Conservation (phyloP, 305 asterid species). For the Solanum chacoense region DNA sequence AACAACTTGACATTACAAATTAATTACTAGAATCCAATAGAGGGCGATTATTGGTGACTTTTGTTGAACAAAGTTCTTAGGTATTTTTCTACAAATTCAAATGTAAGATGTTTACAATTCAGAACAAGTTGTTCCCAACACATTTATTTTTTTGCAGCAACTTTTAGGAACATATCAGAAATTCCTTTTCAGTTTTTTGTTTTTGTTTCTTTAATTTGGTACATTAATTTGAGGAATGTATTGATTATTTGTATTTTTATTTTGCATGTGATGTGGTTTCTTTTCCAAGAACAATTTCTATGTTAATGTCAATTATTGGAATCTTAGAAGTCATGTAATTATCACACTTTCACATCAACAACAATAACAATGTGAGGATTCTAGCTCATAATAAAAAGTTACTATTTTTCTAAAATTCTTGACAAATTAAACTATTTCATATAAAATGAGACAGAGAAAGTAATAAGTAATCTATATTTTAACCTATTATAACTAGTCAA, state of each 20-base stretch:
- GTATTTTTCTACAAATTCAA: not conserved
- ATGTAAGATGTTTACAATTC: slow-evolving; percentile 3
- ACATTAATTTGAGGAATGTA: not conserved
- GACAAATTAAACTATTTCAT: no score
- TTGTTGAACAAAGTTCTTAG: not conserved
- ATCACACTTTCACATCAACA: not conserved
- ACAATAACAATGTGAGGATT: not conserved
- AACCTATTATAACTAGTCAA: not conserved
- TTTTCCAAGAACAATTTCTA: not conserved
- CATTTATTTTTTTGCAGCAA: not conserved
- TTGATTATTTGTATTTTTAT: not conserved
- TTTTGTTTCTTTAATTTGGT: not conserved
- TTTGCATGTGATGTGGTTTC: slow-evolving; percentile 2
- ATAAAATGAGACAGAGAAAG: no score
- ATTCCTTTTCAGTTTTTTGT: not conserved
- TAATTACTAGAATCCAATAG: not conserved
- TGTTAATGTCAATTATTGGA: not conserved
- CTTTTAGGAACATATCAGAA: slow-evolving; percentile 1
- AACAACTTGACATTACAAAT: not conserved
- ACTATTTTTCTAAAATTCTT: no score
- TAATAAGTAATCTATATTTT: not conserved
- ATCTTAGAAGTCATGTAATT: not conserved
- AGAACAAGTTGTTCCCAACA: not conserved
- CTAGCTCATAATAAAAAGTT: not conserved
- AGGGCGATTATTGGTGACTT: not conserved